These are phyloP conservation scores for Nicotiana knightiana DNA, from an alignment of 257 asterid genomes.

Conservation along the genomic window DNA sequence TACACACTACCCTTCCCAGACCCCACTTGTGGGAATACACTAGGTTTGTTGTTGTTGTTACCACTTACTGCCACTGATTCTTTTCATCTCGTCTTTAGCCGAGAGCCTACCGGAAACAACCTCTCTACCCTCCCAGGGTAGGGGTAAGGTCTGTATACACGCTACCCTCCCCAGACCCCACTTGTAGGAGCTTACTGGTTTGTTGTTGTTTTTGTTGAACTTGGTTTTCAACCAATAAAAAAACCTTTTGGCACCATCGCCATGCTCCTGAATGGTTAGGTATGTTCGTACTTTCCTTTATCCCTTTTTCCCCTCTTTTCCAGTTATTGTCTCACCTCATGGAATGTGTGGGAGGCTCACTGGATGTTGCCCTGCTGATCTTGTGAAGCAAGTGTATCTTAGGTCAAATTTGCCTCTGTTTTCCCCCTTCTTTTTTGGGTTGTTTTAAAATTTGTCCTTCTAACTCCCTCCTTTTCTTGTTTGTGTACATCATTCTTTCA, in stretches of 20 bases:
- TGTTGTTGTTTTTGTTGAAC: too few relatives aligned
- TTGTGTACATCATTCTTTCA: constrained; percentile 1
- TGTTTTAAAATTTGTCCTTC: not conserved
- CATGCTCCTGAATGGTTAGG: not conserved
- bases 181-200: too few relatives aligned
- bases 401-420: constrained; percentile 40
- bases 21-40: too few relatives aligned
- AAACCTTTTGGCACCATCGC: not conserved
- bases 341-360: constrained; percentile 97
- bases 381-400: constrained; percentile 92
- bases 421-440: constrained; percentile 1
- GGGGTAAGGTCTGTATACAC: too few relatives aligned
- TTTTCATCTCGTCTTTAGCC: too few relatives aligned
- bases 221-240: not conserved
- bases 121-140: too few relatives aligned
- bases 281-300: constrained; percentile 1
- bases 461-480: constrained; percentile 5
- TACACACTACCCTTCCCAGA: too few relatives aligned
- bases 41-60: too few relatives aligned
- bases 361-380: constrained; percentile 90
- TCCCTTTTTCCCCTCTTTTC: constrained; percentile 17
- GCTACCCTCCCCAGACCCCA: too few relatives aligned
- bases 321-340: constrained; percentile 93
- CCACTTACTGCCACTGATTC: too few relatives aligned
- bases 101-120: too few relatives aligned